Conservation (phyloP, 2,329 filamentous ascomycete genomes). For the Aspergillus persii region DNA sequence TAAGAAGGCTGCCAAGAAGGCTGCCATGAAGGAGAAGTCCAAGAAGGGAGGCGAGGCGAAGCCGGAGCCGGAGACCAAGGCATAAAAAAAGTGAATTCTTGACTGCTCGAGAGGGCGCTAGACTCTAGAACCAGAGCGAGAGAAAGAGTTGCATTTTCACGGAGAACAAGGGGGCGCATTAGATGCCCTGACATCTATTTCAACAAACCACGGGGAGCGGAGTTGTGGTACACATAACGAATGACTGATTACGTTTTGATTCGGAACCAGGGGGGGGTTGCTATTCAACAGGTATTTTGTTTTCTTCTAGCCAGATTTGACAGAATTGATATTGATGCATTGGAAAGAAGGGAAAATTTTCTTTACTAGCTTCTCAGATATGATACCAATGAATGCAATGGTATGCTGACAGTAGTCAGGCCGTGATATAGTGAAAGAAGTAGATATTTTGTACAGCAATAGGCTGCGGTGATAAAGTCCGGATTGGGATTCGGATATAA, state of each 20-base stretch:
- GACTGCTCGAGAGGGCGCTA: neutral
- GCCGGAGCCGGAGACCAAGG: neutral
- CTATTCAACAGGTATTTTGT: neutral
- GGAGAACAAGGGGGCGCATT: neutral
- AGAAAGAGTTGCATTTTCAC: neutral
- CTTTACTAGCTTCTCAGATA: neutral
- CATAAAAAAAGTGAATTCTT: neutral
- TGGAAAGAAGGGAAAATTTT: neutral
- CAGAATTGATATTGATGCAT: neutral
- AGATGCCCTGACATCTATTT: neutral
- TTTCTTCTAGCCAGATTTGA: neutral
- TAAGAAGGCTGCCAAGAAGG: conserved; percentile 42
- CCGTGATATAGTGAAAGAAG: neutral
- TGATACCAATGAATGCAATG: neutral
- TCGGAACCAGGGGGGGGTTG: neutral
- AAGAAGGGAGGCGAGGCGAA: conserved; percentile 10
- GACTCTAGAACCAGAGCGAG: neutral
- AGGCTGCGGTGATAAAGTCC: neutral
- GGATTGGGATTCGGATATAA: neutral
- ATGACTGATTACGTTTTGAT: neutral
- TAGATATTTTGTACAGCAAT: neutral
- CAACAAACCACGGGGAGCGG: neutral
- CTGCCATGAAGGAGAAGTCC: conserved; percentile 20
- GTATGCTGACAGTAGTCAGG: neutral
- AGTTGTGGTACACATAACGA: neutral